Conservation (phyloP, 202 grass and related monocot species). For the Dendrocalamus latiflorus region DNA sequence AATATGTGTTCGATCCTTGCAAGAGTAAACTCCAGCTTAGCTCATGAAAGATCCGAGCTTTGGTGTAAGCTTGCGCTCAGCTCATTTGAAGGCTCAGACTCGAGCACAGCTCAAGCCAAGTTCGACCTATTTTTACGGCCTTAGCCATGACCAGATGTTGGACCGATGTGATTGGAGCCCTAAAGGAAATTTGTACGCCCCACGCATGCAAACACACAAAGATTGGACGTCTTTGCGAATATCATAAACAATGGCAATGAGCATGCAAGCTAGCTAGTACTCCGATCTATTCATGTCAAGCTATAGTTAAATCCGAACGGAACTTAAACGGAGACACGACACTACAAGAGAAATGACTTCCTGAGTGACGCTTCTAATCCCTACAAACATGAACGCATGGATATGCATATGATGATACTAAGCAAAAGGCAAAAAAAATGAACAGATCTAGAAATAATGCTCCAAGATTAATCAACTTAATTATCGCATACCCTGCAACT, state of each 20-base stretch:
- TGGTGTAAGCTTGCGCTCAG: too few relatives aligned
- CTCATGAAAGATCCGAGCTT: too few relatives aligned
- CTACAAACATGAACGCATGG: not conserved
- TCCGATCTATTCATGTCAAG: not conserved
- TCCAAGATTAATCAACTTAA: not conserved
- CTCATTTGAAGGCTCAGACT: too few relatives aligned
- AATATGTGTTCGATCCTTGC: too few relatives aligned
- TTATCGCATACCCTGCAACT: conserved; percentile 56
- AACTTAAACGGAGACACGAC: conserved; percentile 9
- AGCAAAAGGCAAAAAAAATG: not conserved
- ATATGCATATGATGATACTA: conserved; percentile 7
- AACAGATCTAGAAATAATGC: not conserved
- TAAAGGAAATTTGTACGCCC: not conserved
- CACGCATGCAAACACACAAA: conserved; percentile 14
- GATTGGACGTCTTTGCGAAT: not conserved
- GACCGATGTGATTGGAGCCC: not conserved
- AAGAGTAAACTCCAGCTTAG: too few relatives aligned
- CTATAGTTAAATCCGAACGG: conserved; percentile 25
- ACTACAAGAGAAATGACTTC: conserved; percentile 13
- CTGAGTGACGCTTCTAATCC: not conserved
- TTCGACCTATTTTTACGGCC: too few relatives aligned
- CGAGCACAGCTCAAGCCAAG: too few relatives aligned
- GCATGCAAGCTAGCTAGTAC: not conserved
- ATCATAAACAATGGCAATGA: conserved; percentile 19
- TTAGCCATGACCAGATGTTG: not conserved